These are phyloP conservation scores for Bigelowiella natans DNA, from an alignment of 78 protist genomes.

Conservation along the genomic window DNA sequence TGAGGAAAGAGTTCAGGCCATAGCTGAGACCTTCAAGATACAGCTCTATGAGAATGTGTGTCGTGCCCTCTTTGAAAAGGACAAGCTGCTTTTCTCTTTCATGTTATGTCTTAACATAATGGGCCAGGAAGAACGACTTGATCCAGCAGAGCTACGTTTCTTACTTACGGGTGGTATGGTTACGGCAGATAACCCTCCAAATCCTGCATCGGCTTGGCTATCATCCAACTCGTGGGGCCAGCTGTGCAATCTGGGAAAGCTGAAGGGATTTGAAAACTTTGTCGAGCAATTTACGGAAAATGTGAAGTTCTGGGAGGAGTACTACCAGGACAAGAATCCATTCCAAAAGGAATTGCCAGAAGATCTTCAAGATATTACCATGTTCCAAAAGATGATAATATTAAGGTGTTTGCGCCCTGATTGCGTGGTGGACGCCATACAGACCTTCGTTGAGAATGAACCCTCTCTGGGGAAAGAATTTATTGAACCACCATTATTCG, in stretches of 20 bases:
- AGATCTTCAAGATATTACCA: no score
- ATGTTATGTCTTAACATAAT: constrained; percentile 28
- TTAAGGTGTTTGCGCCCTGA: constrained; percentile 69
- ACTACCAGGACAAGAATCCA: neutral
- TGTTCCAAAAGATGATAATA: constrained; percentile 43
- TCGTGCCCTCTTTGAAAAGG: constrained; percentile 60
- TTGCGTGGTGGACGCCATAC: constrained; percentile 52
- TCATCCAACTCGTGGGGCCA: constrained; percentile 42
- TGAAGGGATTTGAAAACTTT: neutral
- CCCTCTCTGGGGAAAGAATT: constrained; percentile 4
- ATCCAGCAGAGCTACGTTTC: constrained; percentile 26
- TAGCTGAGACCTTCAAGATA: neutral
- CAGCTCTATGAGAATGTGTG: constrained; percentile 59
- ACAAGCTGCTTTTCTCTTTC: constrained; percentile 58
- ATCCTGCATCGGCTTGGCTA: constrained; percentile 45
- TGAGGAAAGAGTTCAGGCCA: neutral
- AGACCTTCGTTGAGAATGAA: constrained; percentile 8
- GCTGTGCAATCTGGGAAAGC: neutral
- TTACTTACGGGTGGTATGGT: constrained; percentile 50
- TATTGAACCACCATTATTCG: constrained; percentile 78
- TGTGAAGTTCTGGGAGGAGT: neutral
- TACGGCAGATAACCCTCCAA: neutral
- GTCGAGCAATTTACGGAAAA: neutral
- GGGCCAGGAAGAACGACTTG: neutral
- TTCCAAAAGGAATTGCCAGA: neutral